Evolutionary conservation across 768 basidiomycete genomes (phyloP), one percentile per base, ranked within the genome.

Genomic region (Termitomyces sp.): DNA sequence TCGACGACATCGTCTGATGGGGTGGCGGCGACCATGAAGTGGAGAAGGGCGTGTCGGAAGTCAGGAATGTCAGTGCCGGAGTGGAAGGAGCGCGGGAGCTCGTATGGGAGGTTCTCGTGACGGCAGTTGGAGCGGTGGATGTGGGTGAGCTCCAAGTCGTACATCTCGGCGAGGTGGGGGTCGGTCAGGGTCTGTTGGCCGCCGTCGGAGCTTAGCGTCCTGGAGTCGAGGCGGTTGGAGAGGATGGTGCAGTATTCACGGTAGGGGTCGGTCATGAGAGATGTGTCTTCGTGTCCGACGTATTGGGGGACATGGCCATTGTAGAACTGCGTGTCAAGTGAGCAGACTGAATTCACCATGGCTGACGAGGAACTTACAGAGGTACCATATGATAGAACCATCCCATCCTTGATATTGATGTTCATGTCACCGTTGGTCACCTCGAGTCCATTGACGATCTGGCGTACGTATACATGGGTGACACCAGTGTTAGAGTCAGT

Each of bases 391-490:
- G 93, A 95, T 48, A 98, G 67, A n/a, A 98, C 82, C 64, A 81
- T 74, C 43, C 93, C 94, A 55, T 90, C 82, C 73, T 87, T 87
- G 72, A 98, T 78, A 76, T 98, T 97, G 68, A 99, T 74, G 71
- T 98, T 98, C 77, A 97, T 84, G 72, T 97, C 89, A 32, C 91
- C 92, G 66, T 97, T 93, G 12, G 82, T 81, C 16, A 99, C 93
- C 68, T 96, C 92, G 45, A 96, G 76, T 14, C 93, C 94, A 57
- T 90, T 86, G 66, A 95, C 74, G 57, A 90, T 61, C 75, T 99
- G 95, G 64, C 88, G 83, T 60, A 89, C 86, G 69, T 95, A 96
- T 64, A 94, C 79, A 73, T 98, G 94, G 30, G 92, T 88, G 51
- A 97, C 80, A n/a, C 89, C 90, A 2, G 91, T 94, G 59, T 82